A percentile compares a stretch with the other conserved stretches of the same genome.
Conservation (phyloP, 2,329 filamentous ascomycete genomes). For the Parastagonospora nodorum region DNA sequence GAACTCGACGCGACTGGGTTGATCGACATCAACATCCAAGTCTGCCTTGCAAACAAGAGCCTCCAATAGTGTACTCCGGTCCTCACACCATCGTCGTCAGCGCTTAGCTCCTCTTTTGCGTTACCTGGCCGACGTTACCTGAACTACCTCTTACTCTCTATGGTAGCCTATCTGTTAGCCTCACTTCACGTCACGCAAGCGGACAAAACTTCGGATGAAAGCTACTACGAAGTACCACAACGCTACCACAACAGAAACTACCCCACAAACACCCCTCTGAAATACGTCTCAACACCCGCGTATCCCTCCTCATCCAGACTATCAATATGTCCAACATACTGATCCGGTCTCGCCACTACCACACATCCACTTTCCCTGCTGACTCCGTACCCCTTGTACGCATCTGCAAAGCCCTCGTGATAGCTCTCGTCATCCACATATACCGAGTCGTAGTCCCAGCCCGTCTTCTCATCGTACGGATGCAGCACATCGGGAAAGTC, state of each 20-base stretch:
- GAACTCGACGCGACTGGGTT: too few relatives aligned
- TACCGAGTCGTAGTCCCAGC: constrained; percentile 51
- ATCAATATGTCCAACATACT: constrained; percentile 62
- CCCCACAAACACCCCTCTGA: constrained; percentile 32
- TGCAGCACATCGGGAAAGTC: constrained; percentile 52
- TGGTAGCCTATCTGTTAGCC: too few relatives aligned
- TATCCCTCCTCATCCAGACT: constrained; percentile 40
- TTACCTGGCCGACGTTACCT: too few relatives aligned
- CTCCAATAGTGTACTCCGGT: too few relatives aligned
- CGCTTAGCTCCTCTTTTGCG: too few relatives aligned
- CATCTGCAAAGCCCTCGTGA: constrained; percentile 50
- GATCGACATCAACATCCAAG: too few relatives aligned
- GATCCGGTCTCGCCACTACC: constrained; percentile 68
- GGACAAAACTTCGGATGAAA: background rate
- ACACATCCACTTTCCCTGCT: constrained; percentile 60
- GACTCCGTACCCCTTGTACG: constrained; percentile 64
- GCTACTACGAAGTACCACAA: background rate
- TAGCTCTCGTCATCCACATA: constrained; percentile 55
- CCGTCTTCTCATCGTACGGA: constrained; percentile 47
- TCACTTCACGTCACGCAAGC: background rate
- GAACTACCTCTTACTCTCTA: too few relatives aligned
- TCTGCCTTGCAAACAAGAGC: too few relatives aligned
- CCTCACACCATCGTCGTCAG: too few relatives aligned
- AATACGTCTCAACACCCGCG: constrained; percentile 38
- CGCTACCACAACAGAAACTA: background rate